Evolutionary conservation across 306 rosid species (phyloP).

Genomic region (Herpetospermum pedunculosum): DNA sequence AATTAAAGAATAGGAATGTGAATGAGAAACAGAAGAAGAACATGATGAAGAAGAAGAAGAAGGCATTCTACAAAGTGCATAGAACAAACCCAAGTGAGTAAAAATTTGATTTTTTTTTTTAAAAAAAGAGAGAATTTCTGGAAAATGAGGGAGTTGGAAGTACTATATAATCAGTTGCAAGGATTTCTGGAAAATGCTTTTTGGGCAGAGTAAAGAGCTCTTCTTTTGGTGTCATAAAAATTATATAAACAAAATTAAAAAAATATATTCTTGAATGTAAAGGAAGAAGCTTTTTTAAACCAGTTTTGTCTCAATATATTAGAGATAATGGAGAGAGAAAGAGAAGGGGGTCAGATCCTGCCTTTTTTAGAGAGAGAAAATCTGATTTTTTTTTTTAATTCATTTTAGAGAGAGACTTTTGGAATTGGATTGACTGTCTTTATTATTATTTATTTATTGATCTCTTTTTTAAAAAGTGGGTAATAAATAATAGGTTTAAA

Average conservation of each 20-base stretch:
- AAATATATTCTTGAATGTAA: constrained; percentile 13
- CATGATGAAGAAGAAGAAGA: background rate
- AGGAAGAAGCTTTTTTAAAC: constrained; percentile 13
- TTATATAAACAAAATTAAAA: background rate
- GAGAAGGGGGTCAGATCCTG: background rate
- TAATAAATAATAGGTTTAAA: no score
- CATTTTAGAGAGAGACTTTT: background rate
- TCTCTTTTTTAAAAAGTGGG: background rate
- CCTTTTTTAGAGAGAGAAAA: constrained; percentile 14
- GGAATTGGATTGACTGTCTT: constrained; percentile 37
- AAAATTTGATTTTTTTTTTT: background rate
- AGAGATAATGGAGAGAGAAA: constrained; percentile 5
- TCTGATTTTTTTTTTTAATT: background rate
- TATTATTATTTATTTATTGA: constrained; percentile 4
- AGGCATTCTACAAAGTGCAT: background rate
- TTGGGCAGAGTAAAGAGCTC: constrained; percentile 37
- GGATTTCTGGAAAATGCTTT: constrained; percentile 57
- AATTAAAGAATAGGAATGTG: background rate
- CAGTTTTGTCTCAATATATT: constrained; percentile 12
- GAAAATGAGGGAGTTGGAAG: constrained; percentile 2
- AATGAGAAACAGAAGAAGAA: background rate
- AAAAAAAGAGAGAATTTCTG: constrained; percentile 20
- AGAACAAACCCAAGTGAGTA: background rate
- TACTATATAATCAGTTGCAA: constrained; percentile 32
- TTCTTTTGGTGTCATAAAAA: background rate